These are phyloP conservation scores for Talaromyces sp. DNA, from an alignment of 2,329 filamentous ascomycete species.

Conservation along the genomic window DNA sequence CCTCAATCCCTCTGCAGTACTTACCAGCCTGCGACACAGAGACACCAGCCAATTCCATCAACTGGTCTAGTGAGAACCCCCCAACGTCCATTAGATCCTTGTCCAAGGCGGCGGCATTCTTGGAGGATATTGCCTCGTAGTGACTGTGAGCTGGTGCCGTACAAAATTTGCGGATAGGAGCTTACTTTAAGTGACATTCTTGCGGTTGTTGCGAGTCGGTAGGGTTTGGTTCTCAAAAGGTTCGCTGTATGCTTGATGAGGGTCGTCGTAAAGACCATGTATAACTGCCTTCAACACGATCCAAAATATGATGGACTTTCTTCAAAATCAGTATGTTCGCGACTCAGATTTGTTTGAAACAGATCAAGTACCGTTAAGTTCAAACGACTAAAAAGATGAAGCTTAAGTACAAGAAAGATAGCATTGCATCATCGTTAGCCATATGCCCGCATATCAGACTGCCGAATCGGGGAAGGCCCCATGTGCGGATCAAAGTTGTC, in stretches of 20 bases:
- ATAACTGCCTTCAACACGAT: conserved; percentile 4
- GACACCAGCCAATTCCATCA: conserved; percentile 94
- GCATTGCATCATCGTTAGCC: conserved; percentile 23
- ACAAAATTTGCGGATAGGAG: not conserved
- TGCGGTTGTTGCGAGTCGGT: conserved; percentile 29
- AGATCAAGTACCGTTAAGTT: not conserved
- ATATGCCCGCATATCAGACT: conserved; percentile 4
- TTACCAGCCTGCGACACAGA: conserved; percentile 85
- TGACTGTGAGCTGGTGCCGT: not conserved
- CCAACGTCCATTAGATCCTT: conserved; percentile 84
- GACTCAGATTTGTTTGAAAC: too few relatives aligned
- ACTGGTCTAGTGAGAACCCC: conserved; percentile 89
- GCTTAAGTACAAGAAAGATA: not conserved
- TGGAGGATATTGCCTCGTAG: conserved; percentile 73
- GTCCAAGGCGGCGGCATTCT: conserved; percentile 83
- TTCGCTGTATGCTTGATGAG: conserved; percentile 11
- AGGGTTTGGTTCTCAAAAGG: conserved; percentile 6
- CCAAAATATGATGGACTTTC: not conserved
- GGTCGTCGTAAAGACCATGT: conserved; percentile 28
- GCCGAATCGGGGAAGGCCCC: conserved; percentile 10
- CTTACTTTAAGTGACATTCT: conserved; percentile 43
- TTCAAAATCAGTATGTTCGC: not conserved
- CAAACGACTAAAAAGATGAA: conserved; percentile 1
- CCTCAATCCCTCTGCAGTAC: not conserved
- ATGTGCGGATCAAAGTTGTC: conserved; percentile 10